Base-by-base conservation (phyloP, 495 filamentous ascomycete genomes). In the Immersiella caudata region DNA sequence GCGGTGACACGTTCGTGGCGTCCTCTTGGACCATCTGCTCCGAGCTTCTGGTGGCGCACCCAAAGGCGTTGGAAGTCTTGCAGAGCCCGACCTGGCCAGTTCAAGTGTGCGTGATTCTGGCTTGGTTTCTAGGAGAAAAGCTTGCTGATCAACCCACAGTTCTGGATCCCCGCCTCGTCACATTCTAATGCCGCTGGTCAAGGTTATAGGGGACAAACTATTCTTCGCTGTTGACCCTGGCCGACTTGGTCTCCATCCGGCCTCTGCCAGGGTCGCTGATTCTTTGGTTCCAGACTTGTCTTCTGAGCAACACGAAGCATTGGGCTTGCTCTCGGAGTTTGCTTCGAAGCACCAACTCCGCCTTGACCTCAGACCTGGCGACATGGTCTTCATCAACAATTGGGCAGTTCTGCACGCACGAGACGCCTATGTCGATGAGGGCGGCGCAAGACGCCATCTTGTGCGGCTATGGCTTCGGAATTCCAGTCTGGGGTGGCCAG, bases 371-470 rank as follows among this genome's bases (percentile, higher is more conserved):
- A 77, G 82, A 59, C 76, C 79, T 7, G 89, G 88, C 0, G 88
- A 91, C 72, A 78, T 91, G 18, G 74, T 87, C 49, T 87, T 88
- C 67, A 79, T 89, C 67, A 89, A 91, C 70, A 91, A 91, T 64
- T 78, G 88, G 26, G 79, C 79, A 6, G 71, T 88, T 7, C 80
- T 90, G 60, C 89, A 91, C 74, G 85, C 79, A 20, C 79, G 86
- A 1, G 81, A 83, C 36, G 68, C 77, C 2, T 88, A 85, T 67
- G 58, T 73, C 35, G 83, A 86, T 66, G 62, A 60, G 20, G 24
- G 16, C 7, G 66, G 68, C 9, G 58, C 73, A 59, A 18, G 76
- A 61, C 78, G 84, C 35, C 84, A 87, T 65, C 68, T 87, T 11
- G 79, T 86, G 7, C 76, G 84, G 11, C 73, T 87, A 9, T 87